A percentile compares a stretch with the other conserved stretches of the same genome.
Conservation (phyloP, 768 basidiomycete species). For the Hortiboletus campestris region DNA sequence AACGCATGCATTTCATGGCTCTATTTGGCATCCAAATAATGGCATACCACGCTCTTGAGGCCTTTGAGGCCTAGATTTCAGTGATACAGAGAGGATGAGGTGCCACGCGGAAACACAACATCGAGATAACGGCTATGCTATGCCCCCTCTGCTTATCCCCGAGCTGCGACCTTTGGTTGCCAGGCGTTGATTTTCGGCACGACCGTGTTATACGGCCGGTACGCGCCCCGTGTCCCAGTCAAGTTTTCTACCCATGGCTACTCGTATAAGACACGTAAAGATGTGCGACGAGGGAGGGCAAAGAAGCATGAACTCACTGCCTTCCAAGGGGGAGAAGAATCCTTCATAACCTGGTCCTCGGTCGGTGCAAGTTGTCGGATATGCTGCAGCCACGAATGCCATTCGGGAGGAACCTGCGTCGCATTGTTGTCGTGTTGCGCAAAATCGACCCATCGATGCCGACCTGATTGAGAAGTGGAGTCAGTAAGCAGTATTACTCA, state of each 20-base stretch:
- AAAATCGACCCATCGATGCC: conserved; percentile 96
- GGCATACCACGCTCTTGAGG: too few relatives aligned
- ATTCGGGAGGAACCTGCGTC: conserved; percentile 92
- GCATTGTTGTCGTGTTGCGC: conserved; percentile 89
- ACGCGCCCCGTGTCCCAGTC: conserved; percentile 91
- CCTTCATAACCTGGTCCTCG: conserved; percentile 70
- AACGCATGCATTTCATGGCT: too few relatives aligned
- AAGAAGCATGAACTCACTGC: conserved; percentile 52
- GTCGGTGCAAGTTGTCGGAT: conserved; percentile 82
- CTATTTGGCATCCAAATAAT: too few relatives aligned
- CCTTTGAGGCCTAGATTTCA: too few relatives aligned
- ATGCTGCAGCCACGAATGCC: conserved; percentile 95
- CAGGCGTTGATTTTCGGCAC: conserved; percentile 80
- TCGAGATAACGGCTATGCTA: background rate
- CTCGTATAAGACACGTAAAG: conserved; percentile 1
- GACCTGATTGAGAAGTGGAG: conserved; percentile 48
- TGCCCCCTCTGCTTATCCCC: conserved; percentile 31
- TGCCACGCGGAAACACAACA: background rate
- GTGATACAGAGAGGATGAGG: too few relatives aligned
- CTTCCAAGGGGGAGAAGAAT: conserved; percentile 74
- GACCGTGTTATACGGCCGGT: conserved; percentile 84
- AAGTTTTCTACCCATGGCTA: conserved; percentile 86
- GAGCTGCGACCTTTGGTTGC: conserved; percentile 68
- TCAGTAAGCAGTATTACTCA: background rate
- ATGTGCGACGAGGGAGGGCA: background rate